Percentiles rank a stretch among this genome's conserved stretches.
These are phyloP conservation scores for Dactylis glomerata DNA, from an alignment of 176 grass and related monocot species.

Conservation along the genomic window DNA sequence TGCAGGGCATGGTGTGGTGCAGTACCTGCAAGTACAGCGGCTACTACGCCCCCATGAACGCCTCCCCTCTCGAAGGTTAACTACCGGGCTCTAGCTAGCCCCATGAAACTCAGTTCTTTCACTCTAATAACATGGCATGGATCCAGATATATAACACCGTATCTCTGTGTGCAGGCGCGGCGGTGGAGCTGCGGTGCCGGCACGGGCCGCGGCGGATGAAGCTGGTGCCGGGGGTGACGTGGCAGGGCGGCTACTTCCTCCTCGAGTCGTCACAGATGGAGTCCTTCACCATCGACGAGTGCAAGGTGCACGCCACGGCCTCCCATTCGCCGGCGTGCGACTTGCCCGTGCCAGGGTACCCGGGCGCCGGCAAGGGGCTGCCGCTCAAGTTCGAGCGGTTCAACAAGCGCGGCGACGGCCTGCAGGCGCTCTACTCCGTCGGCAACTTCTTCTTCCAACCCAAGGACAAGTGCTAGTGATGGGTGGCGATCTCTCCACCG, in stretches of 20 bases:
- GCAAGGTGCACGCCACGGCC: conserved; percentile 38
- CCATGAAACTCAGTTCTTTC: not conserved
- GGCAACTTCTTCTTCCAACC: conserved; percentile 63
- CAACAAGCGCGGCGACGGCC: conserved; percentile 39
- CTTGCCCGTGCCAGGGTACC: conserved; percentile 1
- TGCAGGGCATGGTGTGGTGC: conserved; percentile 61
- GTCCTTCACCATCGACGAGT: conserved; percentile 61
- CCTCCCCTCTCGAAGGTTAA: conserved; percentile 44
- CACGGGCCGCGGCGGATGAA: conserved; percentile 5
- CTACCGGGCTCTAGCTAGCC: not conserved
- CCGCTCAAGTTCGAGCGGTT: conserved; percentile 61
- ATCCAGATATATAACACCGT: not conserved
- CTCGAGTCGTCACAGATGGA: conserved; percentile 47
- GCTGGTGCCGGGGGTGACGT: conserved; percentile 16
- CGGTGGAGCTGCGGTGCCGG: conserved; percentile 48
- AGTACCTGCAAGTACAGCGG: conserved; percentile 33
- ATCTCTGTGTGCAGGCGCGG: conserved; percentile 27
- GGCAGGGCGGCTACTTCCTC: conserved; percentile 54
- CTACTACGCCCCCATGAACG: conserved; percentile 45
- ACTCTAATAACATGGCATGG: not conserved
- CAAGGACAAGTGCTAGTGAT: conserved; percentile 37
- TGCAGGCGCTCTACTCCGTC: conserved; percentile 53
- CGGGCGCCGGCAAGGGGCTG: conserved; percentile 7
- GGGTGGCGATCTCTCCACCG: not conserved
- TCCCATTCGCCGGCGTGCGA: conserved; percentile 34